Conservation (phyloP, 2,329 filamentous ascomycete genomes). For the Cercospora sp. region DNA sequence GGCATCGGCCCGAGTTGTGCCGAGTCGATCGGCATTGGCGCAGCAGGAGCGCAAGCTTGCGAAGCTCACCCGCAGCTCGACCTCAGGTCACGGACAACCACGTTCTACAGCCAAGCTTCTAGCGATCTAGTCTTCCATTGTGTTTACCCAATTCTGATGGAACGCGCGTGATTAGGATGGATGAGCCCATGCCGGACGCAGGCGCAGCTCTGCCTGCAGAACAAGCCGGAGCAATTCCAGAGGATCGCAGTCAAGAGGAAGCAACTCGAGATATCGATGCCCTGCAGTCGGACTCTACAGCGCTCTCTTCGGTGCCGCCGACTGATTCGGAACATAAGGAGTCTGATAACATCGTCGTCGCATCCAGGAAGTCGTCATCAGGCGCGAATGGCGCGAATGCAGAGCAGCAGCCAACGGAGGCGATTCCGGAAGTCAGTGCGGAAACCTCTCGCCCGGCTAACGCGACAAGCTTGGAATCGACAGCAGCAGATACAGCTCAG, state of each 20-base stretch:
- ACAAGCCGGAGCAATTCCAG: neutral
- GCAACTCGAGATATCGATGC: constrained; percentile 5
- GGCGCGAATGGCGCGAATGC: neutral
- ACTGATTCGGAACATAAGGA: constrained; percentile 23
- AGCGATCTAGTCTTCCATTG: neutral
- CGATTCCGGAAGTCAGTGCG: neutral
- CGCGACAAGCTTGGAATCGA: neutral
- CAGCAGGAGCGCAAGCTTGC: neutral
- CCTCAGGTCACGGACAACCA: neutral
- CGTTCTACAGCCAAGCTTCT: neutral
- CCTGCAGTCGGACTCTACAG: constrained; percentile 14
- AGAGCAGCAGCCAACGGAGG: neutral
- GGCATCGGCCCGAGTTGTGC: neutral
- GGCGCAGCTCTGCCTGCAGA: neutral
- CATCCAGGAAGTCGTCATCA: neutral
- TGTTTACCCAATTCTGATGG: neutral
- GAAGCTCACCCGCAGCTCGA: neutral
- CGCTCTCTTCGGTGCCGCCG: constrained; percentile 21
- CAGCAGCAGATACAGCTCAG: neutral
- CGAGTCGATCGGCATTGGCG: neutral
- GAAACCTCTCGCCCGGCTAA: neutral
- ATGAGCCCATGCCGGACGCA: constrained; percentile 11
- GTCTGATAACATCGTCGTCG: constrained; percentile 5
- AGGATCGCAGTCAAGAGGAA: constrained; percentile 4
- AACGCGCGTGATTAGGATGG: constrained; percentile 3